These are phyloP conservation scores for Anthracocystis panici-leucophaei DNA, from an alignment of 1,284 basidiomycete species.

Conservation along the genomic window DNA sequence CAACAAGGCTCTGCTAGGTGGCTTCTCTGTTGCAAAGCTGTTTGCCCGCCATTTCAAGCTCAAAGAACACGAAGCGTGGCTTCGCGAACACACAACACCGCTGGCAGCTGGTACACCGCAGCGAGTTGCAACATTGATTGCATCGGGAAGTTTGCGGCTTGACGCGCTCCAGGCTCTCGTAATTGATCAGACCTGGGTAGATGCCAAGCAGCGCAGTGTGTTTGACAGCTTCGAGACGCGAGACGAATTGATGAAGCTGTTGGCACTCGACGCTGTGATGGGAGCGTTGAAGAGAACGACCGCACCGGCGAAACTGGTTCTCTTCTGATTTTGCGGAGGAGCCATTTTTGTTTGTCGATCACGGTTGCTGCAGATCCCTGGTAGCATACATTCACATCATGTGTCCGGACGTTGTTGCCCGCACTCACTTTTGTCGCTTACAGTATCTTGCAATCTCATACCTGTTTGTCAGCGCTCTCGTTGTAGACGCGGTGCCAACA, in stretches of 20 bases:
- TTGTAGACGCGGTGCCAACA: no score
- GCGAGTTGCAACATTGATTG: slow-evolving; percentile 53
- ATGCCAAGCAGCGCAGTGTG: slow-evolving; percentile 60
- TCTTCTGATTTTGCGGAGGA: slow-evolving; percentile 28
- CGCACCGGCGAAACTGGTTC: slow-evolving; percentile 32
- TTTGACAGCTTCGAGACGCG: slow-evolving; percentile 64
- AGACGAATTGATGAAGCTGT: slow-evolving; percentile 56
- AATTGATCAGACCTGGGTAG: slow-evolving; percentile 63
- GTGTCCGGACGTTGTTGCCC: no score
- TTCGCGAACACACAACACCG: slow-evolving; percentile 53
- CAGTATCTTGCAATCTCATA: no score
- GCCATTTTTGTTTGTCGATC: not conserved
- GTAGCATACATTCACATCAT: slow-evolving; percentile 1
- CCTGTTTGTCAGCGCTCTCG: no score
- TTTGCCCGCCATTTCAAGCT: slow-evolving; percentile 68
- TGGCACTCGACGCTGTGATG: slow-evolving; percentile 38
- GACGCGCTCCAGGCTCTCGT: slow-evolving; percentile 51
- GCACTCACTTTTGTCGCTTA: no score
- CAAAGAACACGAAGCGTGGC: slow-evolving; percentile 59
- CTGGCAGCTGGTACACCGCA: slow-evolving; percentile 64
- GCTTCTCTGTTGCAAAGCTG: slow-evolving; percentile 61
- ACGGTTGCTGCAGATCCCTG: no score
- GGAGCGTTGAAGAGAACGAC: slow-evolving; percentile 24
- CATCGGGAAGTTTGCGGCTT: slow-evolving; percentile 47
- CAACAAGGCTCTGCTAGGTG: slow-evolving; percentile 26